Percentiles rank a stretch among this genome's conserved stretches.
These are phyloP conservation scores for Xylariaceae sp. DNA, from an alignment of 2,329 filamentous ascomycete genomes.

Conservation along the genomic window DNA sequence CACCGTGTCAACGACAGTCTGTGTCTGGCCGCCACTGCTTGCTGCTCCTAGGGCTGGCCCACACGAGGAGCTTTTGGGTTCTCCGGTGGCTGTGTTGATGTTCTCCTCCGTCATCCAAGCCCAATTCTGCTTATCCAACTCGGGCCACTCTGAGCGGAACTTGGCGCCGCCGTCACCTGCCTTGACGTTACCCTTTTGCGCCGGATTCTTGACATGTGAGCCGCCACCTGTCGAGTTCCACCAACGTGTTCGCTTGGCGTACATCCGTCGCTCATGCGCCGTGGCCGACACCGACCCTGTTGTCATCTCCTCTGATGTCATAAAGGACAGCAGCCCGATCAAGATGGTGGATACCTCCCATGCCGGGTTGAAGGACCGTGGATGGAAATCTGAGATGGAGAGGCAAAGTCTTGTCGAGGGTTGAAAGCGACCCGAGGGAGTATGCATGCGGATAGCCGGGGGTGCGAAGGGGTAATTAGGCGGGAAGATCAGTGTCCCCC, in stretches of 20 bases:
- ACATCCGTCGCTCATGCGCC: constrained; percentile 69
- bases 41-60: constrained; percentile 55
- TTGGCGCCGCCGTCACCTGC: constrained; percentile 88
- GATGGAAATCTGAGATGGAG: constrained; percentile 95
- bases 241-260: constrained; percentile 77
- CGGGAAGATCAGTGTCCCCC: constrained; percentile 94
- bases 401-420: constrained; percentile 87
- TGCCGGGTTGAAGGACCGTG: constrained; percentile 94
- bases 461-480: constrained; percentile 96
- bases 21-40: constrained; percentile 56
- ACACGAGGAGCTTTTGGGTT: constrained; percentile 46
- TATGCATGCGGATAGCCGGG: constrained; percentile 98
- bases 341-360: constrained; percentile 98
- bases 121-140: constrained; percentile 84
- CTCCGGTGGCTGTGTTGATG: constrained; percentile 73
- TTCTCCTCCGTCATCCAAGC: constrained; percentile 81
- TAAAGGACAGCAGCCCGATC: constrained; percentile 90
- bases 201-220: constrained; percentile 52
- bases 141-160: constrained; percentile 85
- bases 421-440: constrained; percentile 90
- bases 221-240: constrained; percentile 96
- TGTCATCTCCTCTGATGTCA: constrained; percentile 99
- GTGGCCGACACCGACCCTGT: constrained; percentile 80
- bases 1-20: constrained; percentile 71
- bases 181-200: constrained; percentile 73